Evolutionary conservation across 495 filamentous ascomycete species (phyloP).

Genomic region (Cercophora sp.): DNA sequence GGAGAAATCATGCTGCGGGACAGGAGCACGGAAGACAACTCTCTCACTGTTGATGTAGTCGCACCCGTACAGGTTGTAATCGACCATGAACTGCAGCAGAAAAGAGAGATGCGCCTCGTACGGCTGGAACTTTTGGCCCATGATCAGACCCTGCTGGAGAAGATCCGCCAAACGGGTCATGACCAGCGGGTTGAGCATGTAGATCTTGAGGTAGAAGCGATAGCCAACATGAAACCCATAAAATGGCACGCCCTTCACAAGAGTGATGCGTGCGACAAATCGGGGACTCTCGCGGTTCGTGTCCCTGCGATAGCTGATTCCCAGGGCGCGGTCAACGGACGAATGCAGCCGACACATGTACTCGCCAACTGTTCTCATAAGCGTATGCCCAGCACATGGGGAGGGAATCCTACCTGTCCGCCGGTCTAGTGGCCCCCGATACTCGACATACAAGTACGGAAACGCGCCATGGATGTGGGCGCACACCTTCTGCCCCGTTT

Average conservation of each 20-base stretch:
- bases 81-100: conserved; percentile 93
- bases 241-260: conserved; percentile 92
- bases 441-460: conserved; percentile 90
- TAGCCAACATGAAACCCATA: conserved; percentile 95
- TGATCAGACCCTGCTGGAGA: conserved; percentile 76
- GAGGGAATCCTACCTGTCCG: conserved; percentile 54
- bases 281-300: conserved; percentile 59
- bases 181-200: conserved; percentile 77
- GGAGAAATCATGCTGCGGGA: conserved; percentile 62
- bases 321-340: conserved; percentile 82
- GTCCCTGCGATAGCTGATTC: conserved; percentile 75
- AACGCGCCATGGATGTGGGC: conserved; percentile 95
- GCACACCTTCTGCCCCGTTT: conserved; percentile 94
- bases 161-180: conserved; percentile 82
- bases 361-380: conserved; percentile 35
- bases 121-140: conserved; percentile 79
- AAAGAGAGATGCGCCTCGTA: conserved; percentile 92
- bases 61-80: conserved; percentile 95
- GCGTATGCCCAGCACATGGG: background rate
- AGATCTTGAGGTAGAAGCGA: conserved; percentile 86
- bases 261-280: conserved; percentile 83
- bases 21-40: conserved; percentile 66
- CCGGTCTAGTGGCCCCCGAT: conserved; percentile 63
- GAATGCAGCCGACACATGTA: conserved; percentile 70
- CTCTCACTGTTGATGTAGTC: conserved; percentile 63